Evolutionary conservation across 257 asterid genomes (phyloP), one percentile per base, ranked within the genome.

Genomic region (Nicotiana tomentosiformis): DNA sequence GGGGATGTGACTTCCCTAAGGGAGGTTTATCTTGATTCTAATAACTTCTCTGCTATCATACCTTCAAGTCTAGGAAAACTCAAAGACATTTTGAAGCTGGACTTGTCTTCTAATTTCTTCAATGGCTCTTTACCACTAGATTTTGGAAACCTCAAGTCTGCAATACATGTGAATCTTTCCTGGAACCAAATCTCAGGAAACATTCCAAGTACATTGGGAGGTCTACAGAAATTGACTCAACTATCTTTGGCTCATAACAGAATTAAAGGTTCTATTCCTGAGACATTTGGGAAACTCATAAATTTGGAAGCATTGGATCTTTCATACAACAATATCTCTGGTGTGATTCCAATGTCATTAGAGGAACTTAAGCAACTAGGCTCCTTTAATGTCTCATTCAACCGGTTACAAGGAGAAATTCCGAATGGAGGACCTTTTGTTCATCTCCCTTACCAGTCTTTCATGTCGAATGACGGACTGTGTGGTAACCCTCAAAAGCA

Each of bases 201-300:
- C 15, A 32, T 88, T 51, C 90, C 92, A 1, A 84, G 14, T 51
- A 79, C 86, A 4, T 46, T 87, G n/a, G 89, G 69, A 10, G 65
- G 77, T 1, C 64, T 86, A 60, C 55, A 39, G 5, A 66, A 77
- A 17, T 5, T 87, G 85, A 32, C 32, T 20, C 66, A 62, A 58
- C 66, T 89, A 10, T 89, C 89, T 16, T 68, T 89, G 43, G 88
- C 89, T 14, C 43, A 78, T 5, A 89, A 87, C 30, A 57, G n/a
- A 20, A 76, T 89, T 32, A 17, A 84, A 64, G 92, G 89, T 15
- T 20, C 80, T 4, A 74, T 86, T 77, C 90, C 89, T 4, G 87
- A 58, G 6, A 83, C 87, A 30, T 7, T 81, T 55, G 69, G 82
- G 16, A 51, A 65, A 4, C 68, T 86, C 80, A 3, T 77, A 62